A percentile compares a stretch with the other conserved stretches of the same genome.
Conservation (phyloP, 2,329 filamentous ascomycete species). For the Phialemoniopsis sp. region DNA sequence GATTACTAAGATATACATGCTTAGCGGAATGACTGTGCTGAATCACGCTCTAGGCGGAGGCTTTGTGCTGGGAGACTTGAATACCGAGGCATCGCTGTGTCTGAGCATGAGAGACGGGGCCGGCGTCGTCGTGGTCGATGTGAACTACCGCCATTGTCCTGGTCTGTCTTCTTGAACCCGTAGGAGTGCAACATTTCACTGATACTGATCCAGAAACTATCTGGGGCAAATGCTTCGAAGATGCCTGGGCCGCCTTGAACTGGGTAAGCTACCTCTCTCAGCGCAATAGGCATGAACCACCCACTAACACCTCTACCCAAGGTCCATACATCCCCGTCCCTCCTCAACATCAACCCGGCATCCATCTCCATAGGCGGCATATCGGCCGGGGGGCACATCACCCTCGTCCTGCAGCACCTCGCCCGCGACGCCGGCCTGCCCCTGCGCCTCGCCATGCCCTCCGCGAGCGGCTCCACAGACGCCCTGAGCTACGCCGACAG, state of each 20-base stretch:
- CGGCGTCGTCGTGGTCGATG: conserved; percentile 30
- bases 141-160: conserved; percentile 33
- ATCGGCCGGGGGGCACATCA: conserved; percentile 40
- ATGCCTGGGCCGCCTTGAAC: conserved; percentile 27
- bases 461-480: conserved; percentile 21
- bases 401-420: conserved; percentile 27
- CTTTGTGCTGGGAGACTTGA: conserved; percentile 28
- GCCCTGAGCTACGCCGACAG: conserved; percentile 20
- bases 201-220: conserved; percentile 22
- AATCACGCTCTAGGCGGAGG: conserved; percentile 23
- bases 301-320: no score
- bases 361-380: conserved; percentile 32
- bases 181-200: no score
- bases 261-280: conserved; percentile 21
- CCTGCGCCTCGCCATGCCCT: conserved; percentile 25
- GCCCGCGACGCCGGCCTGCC: conserved; percentile 29
- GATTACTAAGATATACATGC: no score
- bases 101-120: conserved; percentile 27
- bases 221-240: conserved; percentile 29
- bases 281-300: no score
- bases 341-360: conserved; percentile 22
- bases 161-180: no score
- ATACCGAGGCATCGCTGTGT: conserved; percentile 24
- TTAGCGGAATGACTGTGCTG: no score
- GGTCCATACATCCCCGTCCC: background rate